Conservation (phyloP, 257 asterid species). For the Paraleonurus japonicus region DNA sequence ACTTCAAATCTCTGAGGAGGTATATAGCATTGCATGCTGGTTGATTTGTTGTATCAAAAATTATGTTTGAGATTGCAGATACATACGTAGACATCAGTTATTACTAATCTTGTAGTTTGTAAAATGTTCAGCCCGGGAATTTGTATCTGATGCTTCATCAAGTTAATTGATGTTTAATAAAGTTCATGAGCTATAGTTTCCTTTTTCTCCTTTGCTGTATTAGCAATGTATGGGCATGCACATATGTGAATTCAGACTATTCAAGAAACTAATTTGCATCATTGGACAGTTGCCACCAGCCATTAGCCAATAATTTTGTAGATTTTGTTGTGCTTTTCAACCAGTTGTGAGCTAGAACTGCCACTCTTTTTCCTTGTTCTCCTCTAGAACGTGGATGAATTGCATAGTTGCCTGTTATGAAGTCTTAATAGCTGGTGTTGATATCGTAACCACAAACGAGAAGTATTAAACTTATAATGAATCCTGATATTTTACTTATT, state of each 20-base stretch:
- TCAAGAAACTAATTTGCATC: not conserved
- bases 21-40: slow-evolving; percentile 2
- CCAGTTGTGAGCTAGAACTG: not conserved
- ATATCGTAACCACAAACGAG: slow-evolving; percentile 7
- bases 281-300: slow-evolving; percentile 12
- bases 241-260: not conserved
- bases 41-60: not conserved
- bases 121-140: slow-evolving; percentile 6
- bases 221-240: not conserved
- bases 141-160: not conserved
- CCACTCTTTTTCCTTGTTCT: not conserved
- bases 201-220: slow-evolving; percentile 4
- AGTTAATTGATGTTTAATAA: not conserved
- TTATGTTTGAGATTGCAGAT: not conserved
- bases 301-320: not conserved
- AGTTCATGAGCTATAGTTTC: not conserved
- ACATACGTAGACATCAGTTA: not conserved
- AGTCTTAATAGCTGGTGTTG: slow-evolving; percentile 4
- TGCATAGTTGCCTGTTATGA: slow-evolving; percentile 5
- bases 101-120: slow-evolving; percentile 11
- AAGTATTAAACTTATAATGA: slow-evolving; percentile 5
- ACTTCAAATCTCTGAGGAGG: slow-evolving; percentile 7
- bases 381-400: not conserved
- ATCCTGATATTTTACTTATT: slow-evolving; percentile 13
- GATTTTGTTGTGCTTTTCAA: slow-evolving; percentile 14